Evolutionary conservation across 352 stramenopile species (phyloP).

Genomic region (Globisporangium paroecandrum): DNA sequence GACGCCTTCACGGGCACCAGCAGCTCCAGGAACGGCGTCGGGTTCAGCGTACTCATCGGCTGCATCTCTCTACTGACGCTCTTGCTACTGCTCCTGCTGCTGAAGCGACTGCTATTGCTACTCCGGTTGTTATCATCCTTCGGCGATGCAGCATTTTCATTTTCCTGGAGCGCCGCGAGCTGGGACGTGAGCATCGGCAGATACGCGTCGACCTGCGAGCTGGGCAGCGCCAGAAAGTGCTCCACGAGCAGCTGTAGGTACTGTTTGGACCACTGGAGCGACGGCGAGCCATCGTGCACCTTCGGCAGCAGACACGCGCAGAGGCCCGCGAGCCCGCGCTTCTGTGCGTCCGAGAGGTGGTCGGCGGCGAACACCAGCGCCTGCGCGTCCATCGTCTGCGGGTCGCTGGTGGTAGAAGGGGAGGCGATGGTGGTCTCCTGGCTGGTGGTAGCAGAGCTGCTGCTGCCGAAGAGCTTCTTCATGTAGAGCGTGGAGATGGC

Average conservation of each 20-base stretch:
- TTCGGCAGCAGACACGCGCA: constrained; percentile 61
- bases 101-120: constrained; percentile 18
- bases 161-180: not conserved
- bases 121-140: constrained; percentile 6
- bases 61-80: not conserved
- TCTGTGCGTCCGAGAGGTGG: constrained; percentile 47
- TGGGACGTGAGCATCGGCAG: constrained; percentile 60
- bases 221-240: constrained; percentile 49
- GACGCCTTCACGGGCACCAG: constrained; percentile 35
- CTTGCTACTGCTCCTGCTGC: constrained; percentile 8
- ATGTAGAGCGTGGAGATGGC: not conserved
- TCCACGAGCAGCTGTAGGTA: constrained; percentile 69
- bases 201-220: constrained; percentile 57
- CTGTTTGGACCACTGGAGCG: constrained; percentile 51
- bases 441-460: not conserved
- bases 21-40: constrained; percentile 56
- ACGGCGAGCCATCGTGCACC: constrained; percentile 62
- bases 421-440: not conserved
- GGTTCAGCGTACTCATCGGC: constrained; percentile 32
- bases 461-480: constrained; percentile 5
- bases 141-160: not conserved
- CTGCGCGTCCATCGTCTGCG: not conserved
- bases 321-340: constrained; percentile 64
- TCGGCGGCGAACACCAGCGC: constrained; percentile 23
- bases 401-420: not conserved